Percentiles rank a stretch among this genome's conserved stretches.
Evolutionary conservation across 1,139 yeast species (phyloP).

Genomic region (Lizanozyma gosingica): DNA sequence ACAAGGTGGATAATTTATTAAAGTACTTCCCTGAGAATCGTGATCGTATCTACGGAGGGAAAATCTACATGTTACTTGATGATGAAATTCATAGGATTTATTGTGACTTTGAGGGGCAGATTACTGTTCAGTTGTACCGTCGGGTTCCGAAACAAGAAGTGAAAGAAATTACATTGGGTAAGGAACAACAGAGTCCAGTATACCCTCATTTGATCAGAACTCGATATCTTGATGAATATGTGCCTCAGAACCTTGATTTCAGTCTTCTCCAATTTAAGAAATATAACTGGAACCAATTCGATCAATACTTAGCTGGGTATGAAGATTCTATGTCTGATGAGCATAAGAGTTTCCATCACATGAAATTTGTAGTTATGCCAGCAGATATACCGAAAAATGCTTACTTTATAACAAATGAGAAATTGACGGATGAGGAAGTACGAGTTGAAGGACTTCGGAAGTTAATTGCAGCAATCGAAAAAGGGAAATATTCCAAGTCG

Average conservation of each 20-base stretch:
- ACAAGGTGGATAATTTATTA: constrained; percentile 29
- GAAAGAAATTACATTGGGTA: constrained; percentile 16
- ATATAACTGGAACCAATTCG: constrained; percentile 86
- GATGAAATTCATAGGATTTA: constrained; percentile 80
- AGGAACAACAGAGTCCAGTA: constrained; percentile 9
- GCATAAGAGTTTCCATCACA: constrained; percentile 51
- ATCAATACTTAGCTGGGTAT: constrained; percentile 84
- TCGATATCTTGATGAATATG: constrained; percentile 61
- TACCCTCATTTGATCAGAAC: constrained; percentile 64
- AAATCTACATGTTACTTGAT: constrained; percentile 67
- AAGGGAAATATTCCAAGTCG: constrained; percentile 40
- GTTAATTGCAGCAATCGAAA: constrained; percentile 58
- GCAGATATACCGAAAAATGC: constrained; percentile 57
- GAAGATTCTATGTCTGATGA: constrained; percentile 57
- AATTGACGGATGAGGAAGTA: constrained; percentile 69
- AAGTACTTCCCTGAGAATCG: constrained; percentile 30
- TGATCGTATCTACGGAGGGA: constrained; percentile 42
- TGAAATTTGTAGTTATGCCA: constrained; percentile 81
- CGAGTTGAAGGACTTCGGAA: constrained; percentile 80
- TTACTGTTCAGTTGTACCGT: constrained; percentile 70
- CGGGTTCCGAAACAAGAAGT: constrained; percentile 17
- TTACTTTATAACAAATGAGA: constrained; percentile 45
- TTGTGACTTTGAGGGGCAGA: constrained; percentile 58
- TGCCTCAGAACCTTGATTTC: constrained; percentile 51
- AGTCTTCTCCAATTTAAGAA: constrained; percentile 43